Evolutionary conservation across 2,329 filamentous ascomycete genomes (phyloP).

Genomic region (Talaromyces sp.): DNA sequence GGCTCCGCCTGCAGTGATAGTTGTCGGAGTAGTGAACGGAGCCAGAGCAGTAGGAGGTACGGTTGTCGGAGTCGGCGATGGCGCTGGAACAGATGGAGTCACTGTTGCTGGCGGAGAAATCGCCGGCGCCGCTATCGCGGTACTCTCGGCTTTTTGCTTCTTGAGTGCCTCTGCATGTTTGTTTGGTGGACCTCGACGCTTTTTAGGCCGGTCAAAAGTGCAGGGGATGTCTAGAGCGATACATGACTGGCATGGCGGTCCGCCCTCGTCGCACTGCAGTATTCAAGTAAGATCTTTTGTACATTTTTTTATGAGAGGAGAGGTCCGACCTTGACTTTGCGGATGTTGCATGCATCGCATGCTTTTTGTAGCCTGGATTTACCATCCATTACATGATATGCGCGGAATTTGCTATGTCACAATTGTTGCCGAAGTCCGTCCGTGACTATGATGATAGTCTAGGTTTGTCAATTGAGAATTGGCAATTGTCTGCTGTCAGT

Average conservation of each 20-base stretch:
- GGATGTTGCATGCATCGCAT: slow-evolving; percentile 54
- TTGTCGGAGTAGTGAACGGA: neutral
- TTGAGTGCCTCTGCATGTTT: slow-evolving; percentile 67
- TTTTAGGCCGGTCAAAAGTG: slow-evolving; percentile 64
- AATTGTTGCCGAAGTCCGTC: neutral
- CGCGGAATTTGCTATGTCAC: neutral
- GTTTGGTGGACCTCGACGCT: slow-evolving; percentile 65
- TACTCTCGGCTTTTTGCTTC: slow-evolving; percentile 51
- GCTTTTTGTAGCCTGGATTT: slow-evolving; percentile 50
- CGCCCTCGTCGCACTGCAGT: slow-evolving; percentile 61
- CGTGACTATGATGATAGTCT: neutral
- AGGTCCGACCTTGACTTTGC: slow-evolving; percentile 52
- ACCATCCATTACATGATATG: slow-evolving; percentile 32
- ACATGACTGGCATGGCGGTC: slow-evolving; percentile 66
- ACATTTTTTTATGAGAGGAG: slow-evolving; percentile 6
- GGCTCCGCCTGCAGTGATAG: neutral
- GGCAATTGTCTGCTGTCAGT: neutral
- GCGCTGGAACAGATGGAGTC: neutral
- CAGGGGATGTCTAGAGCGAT: slow-evolving; percentile 65
- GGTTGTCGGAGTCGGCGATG: neutral
- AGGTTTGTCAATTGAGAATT: neutral
- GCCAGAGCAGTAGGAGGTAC: neutral
- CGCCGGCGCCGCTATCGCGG: neutral
- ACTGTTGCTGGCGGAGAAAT: neutral
- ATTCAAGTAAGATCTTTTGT: neutral